A percentile compares a stretch with the other conserved stretches of the same genome.
Evolutionary conservation across 2,329 filamentous ascomycete species (phyloP).

Genomic region (Hymenotorrendiella dingleyae): DNA sequence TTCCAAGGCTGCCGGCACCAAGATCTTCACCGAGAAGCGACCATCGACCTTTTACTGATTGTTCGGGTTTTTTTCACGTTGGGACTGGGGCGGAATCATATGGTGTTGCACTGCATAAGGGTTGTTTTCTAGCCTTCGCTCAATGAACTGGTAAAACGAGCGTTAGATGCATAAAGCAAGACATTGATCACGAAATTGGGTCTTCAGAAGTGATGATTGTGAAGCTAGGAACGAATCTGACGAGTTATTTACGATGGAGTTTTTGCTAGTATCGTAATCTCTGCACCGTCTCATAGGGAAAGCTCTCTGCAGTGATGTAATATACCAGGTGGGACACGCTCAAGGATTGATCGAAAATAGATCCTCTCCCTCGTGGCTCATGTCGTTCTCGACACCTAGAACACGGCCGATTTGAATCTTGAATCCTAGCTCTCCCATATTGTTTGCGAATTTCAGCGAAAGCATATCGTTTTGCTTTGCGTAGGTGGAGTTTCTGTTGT

Average conservation of each 20-base stretch:
- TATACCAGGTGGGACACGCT: no score
- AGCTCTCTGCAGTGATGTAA: no score
- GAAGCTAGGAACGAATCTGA: constrained; percentile 3
- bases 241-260: neutral
- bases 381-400: no score
- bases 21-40: constrained; percentile 88
- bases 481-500: no score
- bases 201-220: neutral
- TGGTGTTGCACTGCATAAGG: constrained; percentile 30
- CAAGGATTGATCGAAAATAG: no score
- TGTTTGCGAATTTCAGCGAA: no score
- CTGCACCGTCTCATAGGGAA: no score
- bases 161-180: constrained; percentile 27
- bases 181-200: constrained; percentile 13
- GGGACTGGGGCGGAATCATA: constrained; percentile 24
- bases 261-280: no score
- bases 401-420: no score
- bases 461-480: no score
- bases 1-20: constrained; percentile 75
- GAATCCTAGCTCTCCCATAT: no score
- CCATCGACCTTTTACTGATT: constrained; percentile 89
- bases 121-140: constrained; percentile 32
- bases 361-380: no score
- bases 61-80: constrained; percentile 15
- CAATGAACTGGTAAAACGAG: constrained; percentile 27